Evolutionary conservation across 1,284 basidiomycete species (phyloP), one percentile per base, ranked within the genome.

Genomic region (Ceratobasidium sp.): DNA sequence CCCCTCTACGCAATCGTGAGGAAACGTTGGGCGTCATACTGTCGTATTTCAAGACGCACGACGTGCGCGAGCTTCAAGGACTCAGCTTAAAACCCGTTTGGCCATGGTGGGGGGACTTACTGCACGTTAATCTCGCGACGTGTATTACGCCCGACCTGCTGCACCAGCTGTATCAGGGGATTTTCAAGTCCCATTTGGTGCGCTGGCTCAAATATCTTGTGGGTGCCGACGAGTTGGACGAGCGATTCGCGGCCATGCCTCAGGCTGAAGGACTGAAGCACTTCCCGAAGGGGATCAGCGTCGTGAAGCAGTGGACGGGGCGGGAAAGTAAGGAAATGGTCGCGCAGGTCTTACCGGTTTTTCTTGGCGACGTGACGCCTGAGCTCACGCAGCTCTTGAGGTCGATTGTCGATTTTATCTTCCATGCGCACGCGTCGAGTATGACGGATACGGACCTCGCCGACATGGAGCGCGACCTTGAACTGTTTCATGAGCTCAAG

Each of bases 61-160:
- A 67, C 13, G n/a, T 18, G 1, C 11, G 18, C 35, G n/a, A 41
- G n/a, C 47, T 66, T 1, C 9, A 52, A 2, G 18, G 9, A 0
- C 52, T 55, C 2, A 26, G 28, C 21, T 16, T 67, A 13, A 67
- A 55, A 26, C 64, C 64, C 35, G 35, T 38, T 8, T 50, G 58
- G 63, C 72, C 63, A n/a, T 73, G 63, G 55, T 74, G 55, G 50
- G 72, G 46, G 49, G 49, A 64, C 35, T 18, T 73, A 41, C 74
- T 72, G 0, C 38, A 61, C 21, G 30, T 55, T 3, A 70, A 75
- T 18, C 54, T 75, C 9, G 52, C 66, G n/a, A 44, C 21, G 14
- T 73, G 64, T n/a, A 47, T 75, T n/a, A 64, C 66, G 13, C 74
- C 72, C 1, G 74, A 75, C 44, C 46, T 75, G 7, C 49, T 66